A percentile compares a stretch with the other conserved stretches of the same genome.
phyloP scores from a whole-genome alignment of 2,329 filamentous ascomycete genomes.

The Arthroderma sp. region DNA sequence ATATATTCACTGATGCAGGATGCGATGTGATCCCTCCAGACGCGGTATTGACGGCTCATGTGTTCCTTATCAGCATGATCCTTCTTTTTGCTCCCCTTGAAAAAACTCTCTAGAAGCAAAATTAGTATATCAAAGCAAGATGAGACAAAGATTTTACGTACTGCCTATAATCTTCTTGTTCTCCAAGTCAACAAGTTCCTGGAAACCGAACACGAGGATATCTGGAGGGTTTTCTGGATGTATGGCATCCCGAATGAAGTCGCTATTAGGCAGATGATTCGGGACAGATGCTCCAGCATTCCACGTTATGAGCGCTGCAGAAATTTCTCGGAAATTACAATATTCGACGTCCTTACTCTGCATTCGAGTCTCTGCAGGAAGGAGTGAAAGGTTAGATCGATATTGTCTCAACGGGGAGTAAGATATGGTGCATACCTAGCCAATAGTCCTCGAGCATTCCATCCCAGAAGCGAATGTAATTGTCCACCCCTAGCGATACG shows the following conservation, averaged over 20 bases:
- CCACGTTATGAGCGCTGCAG: conserved; percentile 78
- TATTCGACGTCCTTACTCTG: conserved; percentile 69
- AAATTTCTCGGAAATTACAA: conserved; percentile 72
- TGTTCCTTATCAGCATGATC: conserved; percentile 64
- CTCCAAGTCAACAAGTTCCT: conserved; percentile 94
- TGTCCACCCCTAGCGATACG: conserved; percentile 75
- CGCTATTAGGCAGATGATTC: conserved; percentile 59
- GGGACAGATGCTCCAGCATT: conserved; percentile 97
- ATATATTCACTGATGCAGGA: conserved; percentile 72
- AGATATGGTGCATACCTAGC: conserved; percentile 44
- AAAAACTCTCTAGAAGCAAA: conserved; percentile 52
- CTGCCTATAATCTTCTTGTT: conserved; percentile 96
- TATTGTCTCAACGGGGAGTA: not conserved
- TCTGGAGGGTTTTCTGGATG: conserved; percentile 68
- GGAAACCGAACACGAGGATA: conserved; percentile 89
- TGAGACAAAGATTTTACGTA: conserved; percentile 27
- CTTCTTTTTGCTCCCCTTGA: conserved; percentile 63
- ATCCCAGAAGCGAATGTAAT: conserved; percentile 76
- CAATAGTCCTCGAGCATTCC: conserved; percentile 87
- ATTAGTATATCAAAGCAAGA: conserved; percentile 16
- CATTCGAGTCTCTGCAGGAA: conserved; percentile 58
- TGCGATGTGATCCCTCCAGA: conserved; percentile 85
- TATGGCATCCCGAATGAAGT: conserved; percentile 71
- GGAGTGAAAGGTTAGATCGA: not conserved
- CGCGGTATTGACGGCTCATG: conserved; percentile 94